Conservation (phyloP, 306 rosid species). For the Medicago ruthenica region DNA sequence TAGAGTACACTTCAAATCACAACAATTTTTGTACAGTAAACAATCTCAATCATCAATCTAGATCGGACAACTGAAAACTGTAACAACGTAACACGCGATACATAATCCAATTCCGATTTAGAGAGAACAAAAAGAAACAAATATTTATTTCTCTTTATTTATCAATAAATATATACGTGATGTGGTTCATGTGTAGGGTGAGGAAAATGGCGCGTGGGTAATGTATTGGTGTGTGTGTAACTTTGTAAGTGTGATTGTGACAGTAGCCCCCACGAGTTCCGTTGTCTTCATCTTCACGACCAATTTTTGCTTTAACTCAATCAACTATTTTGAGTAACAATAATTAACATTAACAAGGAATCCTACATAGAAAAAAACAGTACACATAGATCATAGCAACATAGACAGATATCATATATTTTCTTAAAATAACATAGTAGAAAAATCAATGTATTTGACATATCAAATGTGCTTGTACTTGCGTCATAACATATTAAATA, state of each 20-base stretch:
- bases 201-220: slow-evolving; percentile 38
- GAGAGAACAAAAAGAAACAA: no score
- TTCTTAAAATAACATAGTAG: no score
- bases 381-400: not conserved
- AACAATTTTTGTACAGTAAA: no score
- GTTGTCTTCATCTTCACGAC: slow-evolving; percentile 34
- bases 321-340: not conserved
- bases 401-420: not conserved
- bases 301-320: not conserved
- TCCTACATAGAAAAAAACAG: slow-evolving; percentile 5
- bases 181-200: not conserved
- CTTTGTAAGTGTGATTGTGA: slow-evolving; percentile 18
- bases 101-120: not conserved
- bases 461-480: no score
- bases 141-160: no score
- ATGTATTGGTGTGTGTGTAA: not conserved
- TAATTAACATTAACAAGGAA: not conserved
- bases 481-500: no score
- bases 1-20: no score
- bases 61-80: no score
- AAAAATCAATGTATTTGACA: no score
- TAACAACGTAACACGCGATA: fast-evolving
- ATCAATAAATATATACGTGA: not conserved
- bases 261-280: slow-evolving; percentile 43
- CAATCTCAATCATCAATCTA: no score